A percentile compares a stretch with the other conserved stretches of the same genome.
phyloP scores from a whole-genome alignment of 2,329 filamentous ascomycete species.

The Dactylonectria macrodidyma region DNA sequence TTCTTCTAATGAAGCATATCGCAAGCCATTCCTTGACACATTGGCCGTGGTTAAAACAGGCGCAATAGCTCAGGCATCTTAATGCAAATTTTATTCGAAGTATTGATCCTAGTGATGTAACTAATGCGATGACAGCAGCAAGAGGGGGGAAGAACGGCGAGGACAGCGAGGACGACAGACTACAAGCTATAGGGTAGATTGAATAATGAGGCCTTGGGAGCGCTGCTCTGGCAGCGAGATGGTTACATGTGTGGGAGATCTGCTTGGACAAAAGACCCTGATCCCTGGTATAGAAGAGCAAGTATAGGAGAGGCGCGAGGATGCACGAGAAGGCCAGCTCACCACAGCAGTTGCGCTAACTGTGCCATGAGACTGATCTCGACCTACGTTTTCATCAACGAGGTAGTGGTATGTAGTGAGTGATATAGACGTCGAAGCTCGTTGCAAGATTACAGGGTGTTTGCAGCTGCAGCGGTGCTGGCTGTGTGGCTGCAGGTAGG shows the following conservation, averaged over 20 bases:
- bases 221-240: not conserved
- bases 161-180: no score
- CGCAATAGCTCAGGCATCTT: no score
- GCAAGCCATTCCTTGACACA: no score
- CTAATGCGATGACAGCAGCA: no score
- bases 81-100: no score
- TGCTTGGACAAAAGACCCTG: not conserved
- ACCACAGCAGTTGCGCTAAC: not conserved
- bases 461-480: not conserved
- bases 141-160: no score
- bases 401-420: not conserved
- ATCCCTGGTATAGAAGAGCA: not conserved
- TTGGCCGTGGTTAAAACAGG: no score
- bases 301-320: not conserved
- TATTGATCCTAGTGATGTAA: no score
- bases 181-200: not conserved
- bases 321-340: not conserved
- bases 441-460: not conserved
- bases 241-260: constrained; percentile 1
- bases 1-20: no score
- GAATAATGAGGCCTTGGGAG: not conserved
- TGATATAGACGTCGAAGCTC: not conserved
- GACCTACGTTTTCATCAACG: not conserved
- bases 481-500: not conserved
- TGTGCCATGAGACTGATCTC: not conserved